Conservation (phyloP, 208 protist species). For the Acanthamoeba royreba region DNA sequence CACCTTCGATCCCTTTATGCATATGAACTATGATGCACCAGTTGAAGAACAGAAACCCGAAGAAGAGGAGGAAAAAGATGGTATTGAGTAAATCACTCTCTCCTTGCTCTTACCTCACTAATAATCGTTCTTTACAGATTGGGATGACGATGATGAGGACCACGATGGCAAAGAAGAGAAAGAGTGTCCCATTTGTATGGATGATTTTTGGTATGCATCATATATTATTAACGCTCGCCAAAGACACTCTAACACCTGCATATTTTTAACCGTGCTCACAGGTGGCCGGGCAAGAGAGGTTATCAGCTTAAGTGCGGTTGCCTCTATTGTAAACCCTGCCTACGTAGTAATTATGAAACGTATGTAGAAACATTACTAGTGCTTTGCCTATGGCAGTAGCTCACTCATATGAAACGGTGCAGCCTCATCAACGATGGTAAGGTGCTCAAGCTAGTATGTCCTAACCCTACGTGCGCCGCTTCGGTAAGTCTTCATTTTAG, state of each 20-base stretch:
- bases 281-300: conserved; percentile 26
- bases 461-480: conserved; percentile 6
- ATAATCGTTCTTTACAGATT: background rate
- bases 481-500: background rate
- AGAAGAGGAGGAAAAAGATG: background rate
- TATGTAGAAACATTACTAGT: background rate
- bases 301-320: conserved; percentile 47
- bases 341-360: conserved; percentile 5
- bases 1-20: background rate
- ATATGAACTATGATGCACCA: background rate
- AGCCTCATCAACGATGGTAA: conserved; percentile 42
- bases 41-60: background rate
- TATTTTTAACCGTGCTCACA: too few relatives aligned
- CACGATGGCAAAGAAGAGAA: conserved; percentile 39
- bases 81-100: background rate
- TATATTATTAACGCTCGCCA: background rate
- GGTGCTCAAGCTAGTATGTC: conserved; percentile 4
- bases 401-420: background rate
- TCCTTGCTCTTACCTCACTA: background rate
- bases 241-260: too few relatives aligned
- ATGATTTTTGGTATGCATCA: conserved; percentile 15
- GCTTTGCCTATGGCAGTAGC: background rate
- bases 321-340: conserved; percentile 35
- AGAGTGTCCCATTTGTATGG: conserved; percentile 37
- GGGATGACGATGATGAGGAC: conserved; percentile 8